A percentile compares a stretch with the other conserved stretches of the same genome.
Evolutionary conservation across 306 rosid genomes (phyloP).

Genomic region (Abrus precatorius): DNA sequence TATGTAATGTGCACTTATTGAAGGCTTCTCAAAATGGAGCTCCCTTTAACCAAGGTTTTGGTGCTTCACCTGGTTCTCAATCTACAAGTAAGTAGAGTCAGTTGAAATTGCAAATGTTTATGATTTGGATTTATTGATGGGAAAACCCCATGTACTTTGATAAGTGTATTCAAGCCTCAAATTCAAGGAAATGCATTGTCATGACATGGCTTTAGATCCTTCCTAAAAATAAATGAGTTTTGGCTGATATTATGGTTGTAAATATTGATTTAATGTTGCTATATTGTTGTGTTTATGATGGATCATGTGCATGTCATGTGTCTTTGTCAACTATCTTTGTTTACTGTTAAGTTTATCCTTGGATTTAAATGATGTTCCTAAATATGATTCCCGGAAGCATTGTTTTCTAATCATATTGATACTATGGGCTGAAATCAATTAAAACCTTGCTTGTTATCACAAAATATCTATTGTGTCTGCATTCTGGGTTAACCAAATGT

Average conservation of each 20-base stretch:
- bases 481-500: constrained; percentile 35
- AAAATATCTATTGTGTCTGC: not conserved
- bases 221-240: constrained; percentile 41
- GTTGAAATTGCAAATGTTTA: constrained; percentile 42
- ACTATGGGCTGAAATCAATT: constrained; percentile 3
- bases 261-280: constrained; percentile 27
- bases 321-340: constrained; percentile 30
- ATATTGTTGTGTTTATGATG: constrained; percentile 16
- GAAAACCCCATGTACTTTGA: constrained; percentile 17
- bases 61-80: constrained; percentile 64
- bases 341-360: constrained; percentile 10
- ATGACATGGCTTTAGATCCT: constrained; percentile 22
- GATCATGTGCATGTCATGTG: constrained; percentile 10
- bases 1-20: constrained; percentile 44
- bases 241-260: constrained; percentile 8
- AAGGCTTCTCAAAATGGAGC: constrained; percentile 90
- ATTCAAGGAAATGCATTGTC: constrained; percentile 40
- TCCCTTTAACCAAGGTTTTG: constrained; percentile 62
- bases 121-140: constrained; percentile 11
- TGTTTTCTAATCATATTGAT: constrained; percentile 4
- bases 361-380: constrained; percentile 35
- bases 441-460: constrained; percentile 26
- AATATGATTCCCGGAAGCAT: constrained; percentile 26
- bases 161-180: constrained; percentile 38
- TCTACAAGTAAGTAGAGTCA: constrained; percentile 54